Evolutionary conservation across 108 stramenopile genomes (phyloP).

Genomic region (Pseudonitzschia pungens): DNA sequence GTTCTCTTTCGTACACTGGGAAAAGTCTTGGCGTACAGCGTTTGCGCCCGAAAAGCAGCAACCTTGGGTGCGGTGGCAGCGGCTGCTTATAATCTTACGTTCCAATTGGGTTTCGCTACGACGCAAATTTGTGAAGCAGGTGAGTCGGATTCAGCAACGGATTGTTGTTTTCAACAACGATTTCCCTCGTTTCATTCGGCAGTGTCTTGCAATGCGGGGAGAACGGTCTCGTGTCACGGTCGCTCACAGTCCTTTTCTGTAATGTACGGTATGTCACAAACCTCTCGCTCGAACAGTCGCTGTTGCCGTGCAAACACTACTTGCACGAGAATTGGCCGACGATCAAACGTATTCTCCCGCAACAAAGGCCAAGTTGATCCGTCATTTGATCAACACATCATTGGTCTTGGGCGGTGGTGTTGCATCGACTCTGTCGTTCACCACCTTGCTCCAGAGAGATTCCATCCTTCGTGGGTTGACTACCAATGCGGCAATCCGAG

Average conservation of each 20-base stretch:
- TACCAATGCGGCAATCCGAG: slow-evolving; percentile 67
- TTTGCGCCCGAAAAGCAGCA: slow-evolving; percentile 83
- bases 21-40: slow-evolving; percentile 87
- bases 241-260: neutral
- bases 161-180: no score
- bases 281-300: slow-evolving; percentile 13
- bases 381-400: slow-evolving; percentile 80
- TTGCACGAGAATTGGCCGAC: slow-evolving; percentile 83
- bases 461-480: slow-evolving; percentile 80
- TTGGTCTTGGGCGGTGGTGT: slow-evolving; percentile 70
- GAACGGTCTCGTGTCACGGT: neutral
- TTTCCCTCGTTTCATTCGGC: no score
- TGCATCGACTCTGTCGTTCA: slow-evolving; percentile 57
- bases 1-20: slow-evolving; percentile 81
- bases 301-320: slow-evolving; percentile 70
- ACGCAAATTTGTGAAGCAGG: slow-evolving; percentile 90
- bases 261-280: neutral
- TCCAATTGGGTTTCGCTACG: slow-evolving; percentile 92
- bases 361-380: slow-evolving; percentile 45
- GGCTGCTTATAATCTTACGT: slow-evolving; percentile 90
- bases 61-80: slow-evolving; percentile 80
- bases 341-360: slow-evolving; percentile 30
- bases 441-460: slow-evolving; percentile 72
- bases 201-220: neutral
- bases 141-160: slow-evolving; percentile 25